Evolutionary conservation across 129 eudicot species (phyloP), one percentile per base, ranked within the genome.

Genomic region (Glebionis coronaria): DNA sequence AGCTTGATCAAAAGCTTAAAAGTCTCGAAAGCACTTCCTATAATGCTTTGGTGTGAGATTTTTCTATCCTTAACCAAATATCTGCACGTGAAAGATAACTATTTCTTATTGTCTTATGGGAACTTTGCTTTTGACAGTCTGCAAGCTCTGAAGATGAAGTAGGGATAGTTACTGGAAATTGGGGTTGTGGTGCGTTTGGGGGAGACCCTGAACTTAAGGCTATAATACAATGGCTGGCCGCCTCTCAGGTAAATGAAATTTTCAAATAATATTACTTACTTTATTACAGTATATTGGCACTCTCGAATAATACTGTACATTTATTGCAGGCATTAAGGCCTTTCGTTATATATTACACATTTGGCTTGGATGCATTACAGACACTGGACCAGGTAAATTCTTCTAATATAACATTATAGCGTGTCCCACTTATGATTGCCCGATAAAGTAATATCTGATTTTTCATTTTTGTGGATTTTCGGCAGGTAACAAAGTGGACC

Each of bases 121-220:
- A 49, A 59, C 52, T 65, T 65, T 57, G n/a, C n/a, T n/a, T n/a
- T n/a, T n/a, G n/a, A n/a, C n/a, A n/a, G n/a, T n/a, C n/a, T n/a
- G n/a, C n/a, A n/a, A n/a, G n/a, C n/a, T n/a, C n/a, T n/a, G n/a
- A n/a, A n/a, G n/a, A n/a, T n/a, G n/a, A n/a, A n/a, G 75, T 88
- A 71, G 99, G 99, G 21, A 78, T 94, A 70, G 94, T 47, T 9
- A 94, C 97, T 3, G 99, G 99, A 21, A 94, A 94, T 73, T 94
- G 99, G 99, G 99, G 99, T 44, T 89, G 99, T 84, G 97, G 99
- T 56, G 99, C 97, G 52, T 92, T 92, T 59, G 96, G 98, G 16
- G 98, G 96, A 38, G 98, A 92, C 75, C 98, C 96, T 70, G 91
- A 94, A 81, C 79, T 94, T 50, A 94, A 94, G 73, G 83, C 88